Evolutionary conservation across 305 asterid genomes (phyloP).

Genomic region (Lippia alba): DNA sequence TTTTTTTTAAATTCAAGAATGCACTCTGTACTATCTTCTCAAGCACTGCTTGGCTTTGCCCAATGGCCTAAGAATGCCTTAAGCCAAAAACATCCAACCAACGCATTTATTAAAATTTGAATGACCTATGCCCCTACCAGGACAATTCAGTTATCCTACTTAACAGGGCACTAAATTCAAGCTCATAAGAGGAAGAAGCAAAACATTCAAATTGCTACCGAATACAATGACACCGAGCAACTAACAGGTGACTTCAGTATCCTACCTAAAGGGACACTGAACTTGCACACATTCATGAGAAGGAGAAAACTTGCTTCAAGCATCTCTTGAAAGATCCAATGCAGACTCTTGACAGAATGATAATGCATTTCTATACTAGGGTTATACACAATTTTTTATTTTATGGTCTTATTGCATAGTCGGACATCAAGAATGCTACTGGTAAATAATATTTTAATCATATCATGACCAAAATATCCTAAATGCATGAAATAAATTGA

Average conservation of each 20-base stretch:
- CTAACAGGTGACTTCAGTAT: neutral
- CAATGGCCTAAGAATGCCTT: constrained; percentile 19
- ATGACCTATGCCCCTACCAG: neutral
- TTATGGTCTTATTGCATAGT: constrained; percentile 20
- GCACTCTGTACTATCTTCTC: neutral
- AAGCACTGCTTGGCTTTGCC: neutral
- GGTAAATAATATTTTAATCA: constrained; percentile 14
- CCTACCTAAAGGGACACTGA: neutral
- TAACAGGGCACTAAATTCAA: neutral
- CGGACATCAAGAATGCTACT: constrained; percentile 3
- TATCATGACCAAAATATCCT: constrained; percentile 23
- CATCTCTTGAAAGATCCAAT: neutral
- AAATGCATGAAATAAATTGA: constrained; percentile 39
- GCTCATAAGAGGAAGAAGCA: neutral
- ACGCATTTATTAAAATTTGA: neutral
- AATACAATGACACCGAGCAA: neutral
- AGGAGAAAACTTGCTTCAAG: neutral
- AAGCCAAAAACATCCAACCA: constrained; percentile 19
- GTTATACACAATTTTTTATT: neutral
- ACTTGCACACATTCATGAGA: neutral
- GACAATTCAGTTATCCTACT: constrained; percentile 9
- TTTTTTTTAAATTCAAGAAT: neutral
- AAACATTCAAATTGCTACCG: constrained; percentile 8
- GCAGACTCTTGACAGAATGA: neutral
- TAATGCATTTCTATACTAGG: neutral